A percentile compares a stretch with the other conserved stretches of the same genome.
phyloP scores from a whole-genome alignment of 176 grass and related monocot genomes.

The Thinopyrum elongatum region DNA sequence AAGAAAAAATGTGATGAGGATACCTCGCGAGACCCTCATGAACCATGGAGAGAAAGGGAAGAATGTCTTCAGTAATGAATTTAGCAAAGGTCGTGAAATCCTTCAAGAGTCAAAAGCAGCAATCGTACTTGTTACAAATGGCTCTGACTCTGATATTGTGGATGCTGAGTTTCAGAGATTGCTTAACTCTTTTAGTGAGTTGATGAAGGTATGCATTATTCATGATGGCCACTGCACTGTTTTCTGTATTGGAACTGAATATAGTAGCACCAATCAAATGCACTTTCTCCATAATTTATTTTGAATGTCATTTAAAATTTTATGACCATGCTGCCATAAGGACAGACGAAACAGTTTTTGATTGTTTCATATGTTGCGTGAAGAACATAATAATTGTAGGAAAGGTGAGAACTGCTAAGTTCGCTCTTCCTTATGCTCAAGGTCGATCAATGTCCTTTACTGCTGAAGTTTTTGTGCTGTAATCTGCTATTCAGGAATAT shows the following conservation, averaged over 20 bases:
- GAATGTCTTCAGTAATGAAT: conserved; percentile 53
- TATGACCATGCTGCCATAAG: neutral
- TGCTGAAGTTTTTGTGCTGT: neutral
- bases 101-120: conserved; percentile 77
- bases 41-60: conserved; percentile 47
- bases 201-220: conserved; percentile 44
- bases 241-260: neutral
- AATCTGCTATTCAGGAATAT: neutral
- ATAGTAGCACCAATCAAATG: neutral
- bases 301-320: neutral
- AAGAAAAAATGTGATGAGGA: conserved; percentile 48
- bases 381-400: conserved; percentile 8
- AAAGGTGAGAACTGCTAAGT: neutral
- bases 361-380: neutral
- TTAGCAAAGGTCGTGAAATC: conserved; percentile 50
- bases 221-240: neutral
- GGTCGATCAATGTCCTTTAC: conserved; percentile 1
- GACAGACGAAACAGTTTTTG: neutral
- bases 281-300: neutral
- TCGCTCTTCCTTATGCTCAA: neutral
- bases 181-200: conserved; percentile 37
- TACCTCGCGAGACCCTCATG: conserved; percentile 44
- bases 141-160: conserved; percentile 33
- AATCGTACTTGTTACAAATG: conserved; percentile 61
- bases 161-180: conserved; percentile 47